Evolutionary conservation across 129 eudicot genomes (phyloP).

Genomic region (Centrapalus pauciflorus): DNA sequence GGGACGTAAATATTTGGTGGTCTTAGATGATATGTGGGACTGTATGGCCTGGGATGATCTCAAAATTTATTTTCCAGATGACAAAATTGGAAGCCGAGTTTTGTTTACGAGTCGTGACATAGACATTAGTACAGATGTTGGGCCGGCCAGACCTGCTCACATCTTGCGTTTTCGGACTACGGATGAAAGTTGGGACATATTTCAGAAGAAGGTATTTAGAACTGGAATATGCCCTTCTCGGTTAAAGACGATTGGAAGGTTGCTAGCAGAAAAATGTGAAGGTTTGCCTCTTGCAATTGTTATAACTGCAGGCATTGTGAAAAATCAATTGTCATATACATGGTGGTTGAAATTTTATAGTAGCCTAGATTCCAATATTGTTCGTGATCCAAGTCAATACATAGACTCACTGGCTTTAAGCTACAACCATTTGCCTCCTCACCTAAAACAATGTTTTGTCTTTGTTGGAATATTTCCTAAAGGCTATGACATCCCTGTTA

Average conservation of each 20-base stretch:
- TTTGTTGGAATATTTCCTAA: conserved; percentile 35
- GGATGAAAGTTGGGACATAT: conserved; percentile 28
- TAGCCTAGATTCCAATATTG: conserved; percentile 15
- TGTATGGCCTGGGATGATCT: conserved; percentile 9
- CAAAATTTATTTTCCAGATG: conserved; percentile 14
- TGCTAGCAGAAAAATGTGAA: conserved; percentile 19
- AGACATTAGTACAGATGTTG: background rate
- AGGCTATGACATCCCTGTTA: conserved; percentile 21
- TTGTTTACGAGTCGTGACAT: conserved; percentile 17
- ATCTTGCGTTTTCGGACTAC: conserved; percentile 8
- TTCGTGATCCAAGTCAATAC: conserved; percentile 23
- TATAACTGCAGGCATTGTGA: conserved; percentile 27
- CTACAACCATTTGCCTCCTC: conserved; percentile 36
- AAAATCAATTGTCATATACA: conserved; percentile 3
- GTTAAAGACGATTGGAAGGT: background rate
- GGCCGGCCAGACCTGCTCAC: conserved; percentile 2
- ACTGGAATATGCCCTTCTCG: conserved; percentile 14
- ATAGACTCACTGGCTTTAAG: conserved; percentile 30
- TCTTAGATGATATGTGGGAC: conserved; percentile 30
- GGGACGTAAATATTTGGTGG: conserved; percentile 19
- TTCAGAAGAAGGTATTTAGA: conserved; percentile 22
- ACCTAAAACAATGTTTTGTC: conserved; percentile 25
- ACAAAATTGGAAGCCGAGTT: conserved; percentile 15
- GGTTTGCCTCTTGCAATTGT: conserved; percentile 37
- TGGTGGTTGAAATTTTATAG: conserved; percentile 26